Conservation (phyloP, 345 rosid genomes). For the Gossypium bickii region DNA sequence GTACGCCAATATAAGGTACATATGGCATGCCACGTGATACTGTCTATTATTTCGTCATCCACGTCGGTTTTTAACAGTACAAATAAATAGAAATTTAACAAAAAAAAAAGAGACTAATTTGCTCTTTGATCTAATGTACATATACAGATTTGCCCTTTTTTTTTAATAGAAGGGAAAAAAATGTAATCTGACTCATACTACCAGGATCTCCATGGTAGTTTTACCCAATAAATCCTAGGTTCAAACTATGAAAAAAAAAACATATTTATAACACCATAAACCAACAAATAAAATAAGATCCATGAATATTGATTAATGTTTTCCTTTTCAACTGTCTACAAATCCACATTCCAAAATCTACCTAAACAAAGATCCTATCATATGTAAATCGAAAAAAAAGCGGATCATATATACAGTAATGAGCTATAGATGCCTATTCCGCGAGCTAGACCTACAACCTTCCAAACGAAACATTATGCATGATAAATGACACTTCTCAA, state of each 20-base stretch:
- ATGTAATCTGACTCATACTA: too few relatives aligned
- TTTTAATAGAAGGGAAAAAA: too few relatives aligned
- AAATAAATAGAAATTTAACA: too few relatives aligned
- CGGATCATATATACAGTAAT: background rate
- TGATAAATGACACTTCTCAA: background rate
- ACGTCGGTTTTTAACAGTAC: too few relatives aligned
- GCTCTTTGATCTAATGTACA: too few relatives aligned
- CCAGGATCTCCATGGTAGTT: too few relatives aligned
- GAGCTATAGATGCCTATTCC: background rate
- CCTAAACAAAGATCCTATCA: slow-evolving; percentile 1
- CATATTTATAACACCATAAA: background rate
- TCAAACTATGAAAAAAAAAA: background rate
- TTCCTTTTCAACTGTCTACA: background rate
- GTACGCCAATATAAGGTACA: too few relatives aligned
- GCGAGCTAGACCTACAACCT: background rate
- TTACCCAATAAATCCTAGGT: background rate
- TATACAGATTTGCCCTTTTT: too few relatives aligned
- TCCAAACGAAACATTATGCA: background rate
- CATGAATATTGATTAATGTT: background rate
- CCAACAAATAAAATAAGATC: background rate
- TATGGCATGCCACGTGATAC: too few relatives aligned
- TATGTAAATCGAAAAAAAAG: background rate
- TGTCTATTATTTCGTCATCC: too few relatives aligned
- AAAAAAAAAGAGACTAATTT: too few relatives aligned
- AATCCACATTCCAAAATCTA: background rate